These are phyloP conservation scores for Coprinopsis marcescibilis DNA, from an alignment of 768 basidiomycete genomes.

Conservation along the genomic window DNA sequence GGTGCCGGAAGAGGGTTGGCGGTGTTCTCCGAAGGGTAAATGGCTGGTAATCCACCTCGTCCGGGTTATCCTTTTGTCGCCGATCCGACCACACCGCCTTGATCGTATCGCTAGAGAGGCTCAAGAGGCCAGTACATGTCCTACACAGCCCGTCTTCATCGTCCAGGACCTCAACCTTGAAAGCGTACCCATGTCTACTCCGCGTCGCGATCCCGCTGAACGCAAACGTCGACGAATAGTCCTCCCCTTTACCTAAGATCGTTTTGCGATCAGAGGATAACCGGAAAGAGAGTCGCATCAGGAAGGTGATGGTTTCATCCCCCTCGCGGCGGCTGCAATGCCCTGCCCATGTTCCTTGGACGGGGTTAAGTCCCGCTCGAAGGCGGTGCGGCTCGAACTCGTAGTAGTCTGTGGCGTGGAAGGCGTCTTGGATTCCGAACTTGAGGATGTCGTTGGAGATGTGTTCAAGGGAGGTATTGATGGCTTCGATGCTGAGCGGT, in stretches of 20 bases:
- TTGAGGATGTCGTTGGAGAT: constrained; percentile 21
- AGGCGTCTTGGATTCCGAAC: constrained; percentile 28
- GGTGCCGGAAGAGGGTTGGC: constrained; percentile 25
- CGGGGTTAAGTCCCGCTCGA: constrained; percentile 14
- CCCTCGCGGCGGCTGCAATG: constrained; percentile 18
- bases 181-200: constrained; percentile 17
- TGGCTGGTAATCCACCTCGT: constrained; percentile 17
- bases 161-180: constrained; percentile 22
- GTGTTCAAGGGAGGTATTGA: constrained; percentile 12
- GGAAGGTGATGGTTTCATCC: constrained; percentile 17
- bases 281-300: constrained; percentile 25
- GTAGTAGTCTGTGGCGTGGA: constrained; percentile 26
- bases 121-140: constrained; percentile 20
- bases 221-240: constrained; percentile 26
- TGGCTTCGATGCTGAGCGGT: constrained; percentile 13
- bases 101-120: constrained; percentile 14
- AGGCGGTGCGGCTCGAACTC: constrained; percentile 24
- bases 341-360: constrained; percentile 31
- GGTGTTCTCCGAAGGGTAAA: constrained; percentile 24
- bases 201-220: constrained; percentile 20
- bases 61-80: constrained; percentile 18
- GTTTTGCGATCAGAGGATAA: constrained; percentile 18
- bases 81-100: constrained; percentile 19
- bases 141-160: constrained; percentile 23
- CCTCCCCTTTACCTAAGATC: constrained; percentile 28